A percentile compares a stretch with the other conserved stretches of the same genome.
Evolutionary conservation across 257 asterid species (phyloP).

Genomic region (Capsicum baccatum): DNA sequence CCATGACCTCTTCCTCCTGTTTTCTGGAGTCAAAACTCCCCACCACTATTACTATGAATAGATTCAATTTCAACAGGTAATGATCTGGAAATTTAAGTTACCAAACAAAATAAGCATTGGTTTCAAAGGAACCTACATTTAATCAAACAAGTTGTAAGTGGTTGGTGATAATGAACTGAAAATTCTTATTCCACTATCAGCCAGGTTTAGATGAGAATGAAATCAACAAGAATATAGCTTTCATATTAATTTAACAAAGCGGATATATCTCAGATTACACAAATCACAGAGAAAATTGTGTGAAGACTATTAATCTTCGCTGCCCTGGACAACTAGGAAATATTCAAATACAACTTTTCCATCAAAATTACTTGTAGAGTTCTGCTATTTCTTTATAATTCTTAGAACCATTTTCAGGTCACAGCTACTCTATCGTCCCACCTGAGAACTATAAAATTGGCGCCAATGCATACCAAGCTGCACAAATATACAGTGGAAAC

Average conservation of each 20-base stretch:
- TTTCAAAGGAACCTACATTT: too few relatives aligned
- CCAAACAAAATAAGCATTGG: too few relatives aligned
- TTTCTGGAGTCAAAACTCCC: too few relatives aligned
- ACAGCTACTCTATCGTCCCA: conserved; percentile 3
- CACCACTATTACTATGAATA: too few relatives aligned
- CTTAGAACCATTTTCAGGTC: not conserved
- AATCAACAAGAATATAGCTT: too few relatives aligned
- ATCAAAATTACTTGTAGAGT: not conserved
- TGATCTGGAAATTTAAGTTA: too few relatives aligned
- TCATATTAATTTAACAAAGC: not conserved
- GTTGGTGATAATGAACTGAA: too few relatives aligned
- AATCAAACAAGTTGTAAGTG: too few relatives aligned
- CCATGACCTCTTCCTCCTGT: too few relatives aligned
- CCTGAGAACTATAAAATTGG: not conserved
- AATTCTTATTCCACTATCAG: not conserved
- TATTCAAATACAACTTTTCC: not conserved
- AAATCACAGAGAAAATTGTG: not conserved
- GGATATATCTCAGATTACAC: not conserved
- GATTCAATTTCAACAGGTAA: too few relatives aligned
- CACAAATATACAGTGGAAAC: not conserved
- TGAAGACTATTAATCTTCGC: not conserved
- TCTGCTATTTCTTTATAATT: not conserved
- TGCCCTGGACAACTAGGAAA: conserved; percentile 8
- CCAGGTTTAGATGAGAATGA: not conserved
- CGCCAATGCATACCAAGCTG: not conserved